phyloP scores from a whole-genome alignment of 495 filamentous ascomycete species.

The Penicillium subrubescens region DNA sequence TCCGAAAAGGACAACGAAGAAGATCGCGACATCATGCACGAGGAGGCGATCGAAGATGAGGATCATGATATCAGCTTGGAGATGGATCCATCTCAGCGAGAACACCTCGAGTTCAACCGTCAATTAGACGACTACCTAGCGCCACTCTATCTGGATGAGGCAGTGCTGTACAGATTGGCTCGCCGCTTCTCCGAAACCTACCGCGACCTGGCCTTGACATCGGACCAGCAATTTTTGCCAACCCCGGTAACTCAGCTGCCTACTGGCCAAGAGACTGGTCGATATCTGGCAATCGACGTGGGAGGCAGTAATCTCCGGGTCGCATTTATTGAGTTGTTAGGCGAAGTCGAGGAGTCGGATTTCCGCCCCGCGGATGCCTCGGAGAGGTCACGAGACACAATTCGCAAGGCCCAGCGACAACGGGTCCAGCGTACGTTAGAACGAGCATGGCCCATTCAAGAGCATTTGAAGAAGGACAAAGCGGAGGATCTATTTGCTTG shows the following conservation, averaged over 20 bases:
- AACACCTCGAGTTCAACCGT: conserved; percentile 35
- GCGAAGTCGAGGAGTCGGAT: conserved; percentile 44
- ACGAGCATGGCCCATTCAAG: conserved; percentile 75
- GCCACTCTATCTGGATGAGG: conserved; percentile 43
- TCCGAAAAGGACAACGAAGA: conserved; percentile 39
- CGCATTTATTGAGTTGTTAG: conserved; percentile 72
- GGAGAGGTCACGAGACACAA: conserved; percentile 43
- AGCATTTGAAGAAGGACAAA: conserved; percentile 76
- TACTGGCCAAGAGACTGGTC: conserved; percentile 62
- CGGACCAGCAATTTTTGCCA: conserved; percentile 71
- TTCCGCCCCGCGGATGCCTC: conserved; percentile 36
- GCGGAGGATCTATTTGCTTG: conserved; percentile 75
- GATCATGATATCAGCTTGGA: conserved; percentile 38
- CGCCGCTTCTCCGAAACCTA: conserved; percentile 63
- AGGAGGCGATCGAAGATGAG: conserved; percentile 45
- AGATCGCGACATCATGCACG: conserved; percentile 37
- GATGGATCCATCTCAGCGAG: conserved; percentile 34
- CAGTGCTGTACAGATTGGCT: conserved; percentile 60
- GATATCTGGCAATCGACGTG: conserved; percentile 77
- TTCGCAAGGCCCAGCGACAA: conserved; percentile 49
- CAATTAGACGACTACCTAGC: conserved; percentile 43
- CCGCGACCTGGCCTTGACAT: conserved; percentile 62
- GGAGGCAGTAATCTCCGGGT: conserved; percentile 82
- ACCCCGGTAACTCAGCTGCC: conserved; percentile 78
- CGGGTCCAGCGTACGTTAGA: conserved; percentile 64